Evolutionary conservation across 2,329 filamentous ascomycete genomes (phyloP), one percentile per base, ranked within the genome.

Genomic region (Shiraia sp.): DNA sequence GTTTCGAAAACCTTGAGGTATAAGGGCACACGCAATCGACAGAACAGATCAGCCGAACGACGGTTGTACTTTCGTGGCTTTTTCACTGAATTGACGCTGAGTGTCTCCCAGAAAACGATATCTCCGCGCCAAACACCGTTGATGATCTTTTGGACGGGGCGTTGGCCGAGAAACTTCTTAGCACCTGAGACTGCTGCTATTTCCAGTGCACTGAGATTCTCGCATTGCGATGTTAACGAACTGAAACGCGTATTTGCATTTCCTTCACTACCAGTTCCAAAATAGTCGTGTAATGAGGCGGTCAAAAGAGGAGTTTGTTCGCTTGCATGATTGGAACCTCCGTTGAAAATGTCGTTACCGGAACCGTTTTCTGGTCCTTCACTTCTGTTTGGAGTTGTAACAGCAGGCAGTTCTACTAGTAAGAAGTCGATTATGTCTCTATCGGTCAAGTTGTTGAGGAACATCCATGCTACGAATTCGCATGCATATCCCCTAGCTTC

Each of bases 1-100:
- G 90, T 86, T 68, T 95, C 89, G 65, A 90, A 95, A 2, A 82
- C 79, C 69, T 95, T 95, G 51, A 91, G 80, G 63, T 95, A 95
- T 53, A 87, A 82, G 15, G 90, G 90, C 2, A 95, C 90, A 13
- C 89, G 76, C 16, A 90, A 72, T 16, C 90, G 80, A 32, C 86
- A 88, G 66, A 87, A 66, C 0, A 57, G 55, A 41, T 68, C 65
- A 7, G 61, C 56, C 34, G 59, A 58, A 40, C 52, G 56, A 51
- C 75, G 73, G 62, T 88, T 88, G 70, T 93, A 95, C 51, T 88
- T 82, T 15, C 86, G 83, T 1, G 89, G 85, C 58, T 83, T 82
- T 69, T 95, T 95, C 42, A 78, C 80, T 0, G 88, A 83, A 57
- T 86, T 75, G 7, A 88, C 79, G 7, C 81, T 85, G n/a, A 95